These are phyloP conservation scores for Moringa oleifera DNA, from an alignment of 345 rosid species.

Conservation along the genomic window DNA sequence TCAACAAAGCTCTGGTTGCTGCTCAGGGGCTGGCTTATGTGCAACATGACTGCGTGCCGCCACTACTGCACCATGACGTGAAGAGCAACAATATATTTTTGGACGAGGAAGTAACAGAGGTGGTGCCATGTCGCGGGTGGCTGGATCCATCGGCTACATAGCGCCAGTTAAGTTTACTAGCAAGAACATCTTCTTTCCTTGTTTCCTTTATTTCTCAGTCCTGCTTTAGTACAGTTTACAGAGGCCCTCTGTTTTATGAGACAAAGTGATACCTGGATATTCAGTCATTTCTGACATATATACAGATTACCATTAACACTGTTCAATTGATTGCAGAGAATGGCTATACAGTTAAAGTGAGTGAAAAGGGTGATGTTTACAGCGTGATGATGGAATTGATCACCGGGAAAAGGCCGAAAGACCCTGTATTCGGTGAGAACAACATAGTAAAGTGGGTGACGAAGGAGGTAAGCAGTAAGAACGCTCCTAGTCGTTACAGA, in stretches of 20 bases:
- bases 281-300: too few relatives aligned
- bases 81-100: slow-evolving; percentile 70
- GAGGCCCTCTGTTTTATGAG: too few relatives aligned
- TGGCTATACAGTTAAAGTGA: slow-evolving; percentile 42
- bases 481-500: too few relatives aligned
- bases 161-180: slow-evolving; percentile 58
- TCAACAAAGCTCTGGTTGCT: slow-evolving; percentile 45
- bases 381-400: slow-evolving; percentile 65
- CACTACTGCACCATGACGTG: slow-evolving; percentile 74
- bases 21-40: slow-evolving; percentile 70
- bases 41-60: slow-evolving; percentile 66
- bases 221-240: too few relatives aligned
- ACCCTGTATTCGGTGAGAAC: slow-evolving; percentile 47
- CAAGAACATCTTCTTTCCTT: too few relatives aligned
- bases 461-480: too few relatives aligned
- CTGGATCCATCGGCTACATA: slow-evolving; percentile 73
- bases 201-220: too few relatives aligned
- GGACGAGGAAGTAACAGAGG: slow-evolving; percentile 47
- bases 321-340: slow-evolving; percentile 42
- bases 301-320: too few relatives aligned
- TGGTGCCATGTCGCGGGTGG: slow-evolving; percentile 42
- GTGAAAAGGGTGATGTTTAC: slow-evolving; percentile 50
- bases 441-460: slow-evolving; percentile 53
- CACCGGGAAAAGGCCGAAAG: slow-evolving; percentile 61
- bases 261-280: too few relatives aligned